Conservation (phyloP, 192 early-diverging fungal species). For the Coemansia sp. region DNA sequence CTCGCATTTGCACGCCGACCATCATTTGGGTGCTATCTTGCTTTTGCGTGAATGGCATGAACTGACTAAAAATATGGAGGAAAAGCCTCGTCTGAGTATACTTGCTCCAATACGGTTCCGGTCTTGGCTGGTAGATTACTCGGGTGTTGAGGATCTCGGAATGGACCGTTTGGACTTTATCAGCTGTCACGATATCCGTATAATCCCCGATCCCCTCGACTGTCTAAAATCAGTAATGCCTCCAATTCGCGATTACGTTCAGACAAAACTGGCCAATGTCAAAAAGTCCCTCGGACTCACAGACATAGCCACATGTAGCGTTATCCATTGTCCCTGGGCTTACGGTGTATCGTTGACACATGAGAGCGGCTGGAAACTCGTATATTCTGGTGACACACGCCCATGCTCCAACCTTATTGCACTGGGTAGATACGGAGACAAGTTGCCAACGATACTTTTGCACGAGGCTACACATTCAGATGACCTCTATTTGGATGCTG, state of each 20-base stretch:
- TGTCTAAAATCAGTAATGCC: neutral
- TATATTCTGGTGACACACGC: constrained; percentile 93
- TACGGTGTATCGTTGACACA: constrained; percentile 75
- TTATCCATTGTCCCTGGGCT: constrained; percentile 79
- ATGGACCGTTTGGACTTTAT: constrained; percentile 43
- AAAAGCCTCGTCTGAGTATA: constrained; percentile 31
- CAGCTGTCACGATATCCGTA: constrained; percentile 29
- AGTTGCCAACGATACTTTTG: constrained; percentile 63
- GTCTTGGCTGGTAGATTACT: constrained; percentile 46
- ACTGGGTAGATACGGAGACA: constrained; percentile 58
- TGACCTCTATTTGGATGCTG: constrained; percentile 64
- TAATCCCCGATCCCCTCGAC: neutral
- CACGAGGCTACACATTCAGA: constrained; percentile 93
- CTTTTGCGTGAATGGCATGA: constrained; percentile 69
- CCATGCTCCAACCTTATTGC: constrained; percentile 71
- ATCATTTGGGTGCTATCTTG: constrained; percentile 82
- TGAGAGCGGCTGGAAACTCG: constrained; percentile 68
- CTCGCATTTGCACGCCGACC: constrained; percentile 97
- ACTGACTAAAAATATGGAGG: constrained; percentile 35
- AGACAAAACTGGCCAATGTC: constrained; percentile 5
- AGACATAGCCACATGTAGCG: constrained; percentile 62
- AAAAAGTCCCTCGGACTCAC: constrained; percentile 51
- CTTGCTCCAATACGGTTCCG: constrained; percentile 49
- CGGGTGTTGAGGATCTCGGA: constrained; percentile 48
- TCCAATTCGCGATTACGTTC: neutral